phyloP scores from a whole-genome alignment of 1,139 yeast genomes.

The Taphrina wiesneri region DNA sequence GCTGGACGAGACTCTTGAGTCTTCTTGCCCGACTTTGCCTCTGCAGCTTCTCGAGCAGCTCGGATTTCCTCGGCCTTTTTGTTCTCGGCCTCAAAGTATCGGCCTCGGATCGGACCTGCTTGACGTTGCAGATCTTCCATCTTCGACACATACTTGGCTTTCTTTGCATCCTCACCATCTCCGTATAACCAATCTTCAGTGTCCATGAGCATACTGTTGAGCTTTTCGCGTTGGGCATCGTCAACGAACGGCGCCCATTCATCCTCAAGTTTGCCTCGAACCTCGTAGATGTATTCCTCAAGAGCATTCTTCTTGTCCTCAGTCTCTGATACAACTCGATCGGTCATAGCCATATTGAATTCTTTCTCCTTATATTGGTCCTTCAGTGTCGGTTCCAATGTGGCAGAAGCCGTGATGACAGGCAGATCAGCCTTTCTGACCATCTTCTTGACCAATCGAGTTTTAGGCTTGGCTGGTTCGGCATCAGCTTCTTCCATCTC shows the following conservation, averaged over 20 bases:
- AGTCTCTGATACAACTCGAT: constrained; percentile 96
- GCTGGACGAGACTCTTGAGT: constrained; percentile 20
- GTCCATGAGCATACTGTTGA: constrained; percentile 69
- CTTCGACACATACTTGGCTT: constrained; percentile 96
- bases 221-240: constrained; percentile 82
- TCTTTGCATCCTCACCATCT: constrained; percentile 93
- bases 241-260: constrained; percentile 85
- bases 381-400: constrained; percentile 62
- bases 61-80: constrained; percentile 73
- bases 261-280: constrained; percentile 95
- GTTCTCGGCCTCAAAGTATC: constrained; percentile 94
- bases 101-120: constrained; percentile 94
- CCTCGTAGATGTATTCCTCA: constrained; percentile 96
- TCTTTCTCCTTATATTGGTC: constrained; percentile 74
- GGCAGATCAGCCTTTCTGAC: constrained; percentile 84
- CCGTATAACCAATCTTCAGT: constrained; percentile 99
- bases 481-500: constrained; percentile 61
- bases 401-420: constrained; percentile 61
- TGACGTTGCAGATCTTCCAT: constrained; percentile 94
- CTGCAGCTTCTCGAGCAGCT: constrained; percentile 29
- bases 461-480: constrained; percentile 50
- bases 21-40: constrained; percentile 30
- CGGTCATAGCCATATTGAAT: constrained; percentile 79
- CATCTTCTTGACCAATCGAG: constrained; percentile 85
- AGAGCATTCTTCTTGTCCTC: constrained; percentile 98